Evolutionary conservation across 1,284 basidiomycete species (phyloP).

Genomic region (Naganishia liquefaciens): DNA sequence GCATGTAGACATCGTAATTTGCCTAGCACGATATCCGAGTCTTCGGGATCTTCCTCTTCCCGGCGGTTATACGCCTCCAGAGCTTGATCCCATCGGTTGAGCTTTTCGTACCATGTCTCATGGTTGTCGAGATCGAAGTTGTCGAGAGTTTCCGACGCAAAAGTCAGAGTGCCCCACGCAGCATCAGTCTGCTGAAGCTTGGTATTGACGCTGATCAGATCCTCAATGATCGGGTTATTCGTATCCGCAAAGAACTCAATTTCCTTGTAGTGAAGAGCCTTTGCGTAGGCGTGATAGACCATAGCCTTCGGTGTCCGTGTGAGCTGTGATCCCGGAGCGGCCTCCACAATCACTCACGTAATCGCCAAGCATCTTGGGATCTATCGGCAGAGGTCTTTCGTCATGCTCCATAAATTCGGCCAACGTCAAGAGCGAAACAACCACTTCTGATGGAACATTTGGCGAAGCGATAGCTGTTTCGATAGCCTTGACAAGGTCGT

Average conservation of each 20-base stretch:
- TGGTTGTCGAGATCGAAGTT: conserved; percentile 49
- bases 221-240: conserved; percentile 72
- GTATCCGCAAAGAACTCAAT: conserved; percentile 92
- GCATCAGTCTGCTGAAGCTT: conserved; percentile 95
- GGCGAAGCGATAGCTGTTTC: conserved; percentile 81
- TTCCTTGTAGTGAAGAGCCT: conserved; percentile 98
- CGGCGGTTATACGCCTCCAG: conserved; percentile 68
- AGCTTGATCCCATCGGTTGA: conserved; percentile 96
- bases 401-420: conserved; percentile 99
- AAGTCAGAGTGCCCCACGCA: conserved; percentile 88
- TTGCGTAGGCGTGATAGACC: conserved; percentile 93
- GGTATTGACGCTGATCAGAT: conserved; percentile 95
- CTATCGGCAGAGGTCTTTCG: conserved; percentile 92
- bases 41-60: conserved; percentile 43
- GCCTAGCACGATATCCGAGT: conserved; percentile 65
- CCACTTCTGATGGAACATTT: conserved; percentile 81
- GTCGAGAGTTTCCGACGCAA: conserved; percentile 66
- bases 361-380: conserved; percentile 88
- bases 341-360: conserved; percentile 58
- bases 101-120: conserved; percentile 88
- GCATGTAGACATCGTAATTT: conserved; percentile 96
- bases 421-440: conserved; percentile 92
- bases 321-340: no score
- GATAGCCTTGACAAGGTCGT: conserved; percentile 88
- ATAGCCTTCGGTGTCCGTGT: conserved; percentile 57